A percentile compares a stretch with the other conserved stretches of the same genome.
These are phyloP conservation scores for Eucalyptus melliodora DNA, from an alignment of 345 rosid genomes.

Conservation along the genomic window DNA sequence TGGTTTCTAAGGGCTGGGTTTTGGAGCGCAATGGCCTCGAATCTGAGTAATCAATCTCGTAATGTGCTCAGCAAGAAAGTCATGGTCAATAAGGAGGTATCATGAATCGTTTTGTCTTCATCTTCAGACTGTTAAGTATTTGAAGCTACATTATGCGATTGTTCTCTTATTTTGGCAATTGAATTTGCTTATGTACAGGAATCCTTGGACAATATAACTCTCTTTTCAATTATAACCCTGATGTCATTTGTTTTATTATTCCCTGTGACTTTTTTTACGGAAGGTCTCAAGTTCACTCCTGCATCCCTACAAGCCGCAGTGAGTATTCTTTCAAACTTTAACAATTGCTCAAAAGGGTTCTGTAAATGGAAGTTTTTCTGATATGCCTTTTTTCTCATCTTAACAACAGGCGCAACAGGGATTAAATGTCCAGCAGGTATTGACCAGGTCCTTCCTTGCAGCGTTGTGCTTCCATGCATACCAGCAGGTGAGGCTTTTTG, in stretches of 20 bases:
- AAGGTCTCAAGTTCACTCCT: slow-evolving; percentile 33
- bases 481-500: slow-evolving; percentile 59
- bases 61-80: slow-evolving; percentile 33
- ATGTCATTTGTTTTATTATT: slow-evolving; percentile 32
- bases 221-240: slow-evolving; percentile 37
- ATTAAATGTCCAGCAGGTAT: slow-evolving; percentile 56
- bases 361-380: background rate
- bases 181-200: slow-evolving; percentile 11
- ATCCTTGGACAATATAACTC: slow-evolving; percentile 37
- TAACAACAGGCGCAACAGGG: slow-evolving; percentile 31
- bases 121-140: background rate
- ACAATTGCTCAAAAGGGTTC: background rate
- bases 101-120: background rate
- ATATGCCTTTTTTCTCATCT: background rate
- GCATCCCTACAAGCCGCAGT: slow-evolving; percentile 23
- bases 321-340: slow-evolving; percentile 1
- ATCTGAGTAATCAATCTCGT: slow-evolving; percentile 21
- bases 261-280: slow-evolving; percentile 25
- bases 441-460: slow-evolving; percentile 55
- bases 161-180: background rate
- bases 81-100: slow-evolving; percentile 41
- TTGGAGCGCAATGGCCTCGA: slow-evolving; percentile 27
- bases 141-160: background rate
- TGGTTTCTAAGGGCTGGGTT: slow-evolving; percentile 15
- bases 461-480: slow-evolving; percentile 96